Conservation (phyloP, 371 early-diverging fungal species). For the Apophysomyces trapeziformis region DNA sequence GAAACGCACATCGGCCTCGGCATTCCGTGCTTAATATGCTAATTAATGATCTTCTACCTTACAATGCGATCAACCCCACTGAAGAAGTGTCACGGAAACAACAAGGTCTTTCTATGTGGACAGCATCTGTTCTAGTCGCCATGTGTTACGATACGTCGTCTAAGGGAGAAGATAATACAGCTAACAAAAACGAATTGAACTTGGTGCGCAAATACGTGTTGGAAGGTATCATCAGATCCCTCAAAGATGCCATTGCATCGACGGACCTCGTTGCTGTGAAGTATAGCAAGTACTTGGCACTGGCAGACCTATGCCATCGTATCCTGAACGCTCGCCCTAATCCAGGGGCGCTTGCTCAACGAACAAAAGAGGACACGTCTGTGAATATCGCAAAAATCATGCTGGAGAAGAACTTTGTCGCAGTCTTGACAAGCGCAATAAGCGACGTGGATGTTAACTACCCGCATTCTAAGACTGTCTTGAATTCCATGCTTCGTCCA, state of each 20-base stretch:
- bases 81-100: conserved; percentile 61
- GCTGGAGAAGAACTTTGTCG: conserved; percentile 90
- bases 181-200: conserved; percentile 58
- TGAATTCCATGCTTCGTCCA: conserved; percentile 81
- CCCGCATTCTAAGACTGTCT: conserved; percentile 77
- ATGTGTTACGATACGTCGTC: conserved; percentile 55
- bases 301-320: conserved; percentile 76
- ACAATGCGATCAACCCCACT: conserved; percentile 52
- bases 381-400: conserved; percentile 78
- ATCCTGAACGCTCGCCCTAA: conserved; percentile 64
- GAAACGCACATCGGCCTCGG: conserved; percentile 30
- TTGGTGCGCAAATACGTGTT: conserved; percentile 71
- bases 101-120: conserved; percentile 70
- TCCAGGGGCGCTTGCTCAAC: conserved; percentile 32
- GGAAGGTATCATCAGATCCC: conserved; percentile 62
- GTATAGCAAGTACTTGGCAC: conserved; percentile 70
- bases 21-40: conserved; percentile 55
- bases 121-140: conserved; percentile 63
- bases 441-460: conserved; percentile 91
- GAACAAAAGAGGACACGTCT: conserved; percentile 59
- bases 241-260: conserved; percentile 65
- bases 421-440: conserved; percentile 75
- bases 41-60: conserved; percentile 68
- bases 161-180: conserved; percentile 42
- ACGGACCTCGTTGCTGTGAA: conserved; percentile 60